phyloP scores from a whole-genome alignment of 805 yeast species.

The Saccharomyces eubayanus region DNA sequence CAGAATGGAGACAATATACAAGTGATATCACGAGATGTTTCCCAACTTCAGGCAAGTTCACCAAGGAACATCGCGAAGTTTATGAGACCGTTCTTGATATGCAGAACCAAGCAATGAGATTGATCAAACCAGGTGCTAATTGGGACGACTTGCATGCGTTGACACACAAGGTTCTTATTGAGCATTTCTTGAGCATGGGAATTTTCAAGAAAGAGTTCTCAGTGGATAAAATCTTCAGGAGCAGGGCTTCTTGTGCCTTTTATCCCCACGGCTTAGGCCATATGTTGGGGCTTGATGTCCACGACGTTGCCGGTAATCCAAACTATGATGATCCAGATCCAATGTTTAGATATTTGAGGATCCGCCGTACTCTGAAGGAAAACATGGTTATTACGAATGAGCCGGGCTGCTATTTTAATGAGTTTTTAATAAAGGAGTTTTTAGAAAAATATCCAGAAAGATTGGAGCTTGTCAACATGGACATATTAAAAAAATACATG shows the following conservation, averaged over 20 bases:
- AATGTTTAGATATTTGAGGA: slow-evolving; percentile 64
- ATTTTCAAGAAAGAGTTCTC: slow-evolving; percentile 53
- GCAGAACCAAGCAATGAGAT: slow-evolving; percentile 66
- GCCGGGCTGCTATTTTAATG: slow-evolving; percentile 90
- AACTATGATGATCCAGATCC: slow-evolving; percentile 80
- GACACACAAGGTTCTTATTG: slow-evolving; percentile 72
- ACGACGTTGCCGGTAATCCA: slow-evolving; percentile 87
- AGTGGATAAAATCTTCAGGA: slow-evolving; percentile 57
- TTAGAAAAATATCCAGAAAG: slow-evolving; percentile 40
- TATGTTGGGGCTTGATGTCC: slow-evolving; percentile 88
- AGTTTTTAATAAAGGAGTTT: slow-evolving; percentile 63
- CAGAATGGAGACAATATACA: slow-evolving; percentile 91
- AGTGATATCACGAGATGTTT: slow-evolving; percentile 92
- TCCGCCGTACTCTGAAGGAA: slow-evolving; percentile 60
- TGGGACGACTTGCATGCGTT: slow-evolving; percentile 83
- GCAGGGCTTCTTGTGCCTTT: slow-evolving; percentile 68
- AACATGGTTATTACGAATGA: slow-evolving; percentile 91
- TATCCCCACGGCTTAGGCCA: slow-evolving; percentile 97
- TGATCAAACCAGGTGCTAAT: slow-evolving; percentile 67
- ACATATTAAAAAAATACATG: slow-evolving; percentile 67
- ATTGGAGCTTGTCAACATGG: slow-evolving; percentile 51
- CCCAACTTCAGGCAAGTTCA: slow-evolving; percentile 87
- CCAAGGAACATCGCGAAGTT: slow-evolving; percentile 74
- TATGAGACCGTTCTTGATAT: slow-evolving; percentile 73
- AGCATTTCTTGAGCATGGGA: slow-evolving; percentile 64